Percentiles rank a stretch among this genome's conserved stretches.
These are phyloP conservation scores for Mortierella sp. DNA, from an alignment of 371 early-diverging fungal species.

Conservation along the genomic window DNA sequence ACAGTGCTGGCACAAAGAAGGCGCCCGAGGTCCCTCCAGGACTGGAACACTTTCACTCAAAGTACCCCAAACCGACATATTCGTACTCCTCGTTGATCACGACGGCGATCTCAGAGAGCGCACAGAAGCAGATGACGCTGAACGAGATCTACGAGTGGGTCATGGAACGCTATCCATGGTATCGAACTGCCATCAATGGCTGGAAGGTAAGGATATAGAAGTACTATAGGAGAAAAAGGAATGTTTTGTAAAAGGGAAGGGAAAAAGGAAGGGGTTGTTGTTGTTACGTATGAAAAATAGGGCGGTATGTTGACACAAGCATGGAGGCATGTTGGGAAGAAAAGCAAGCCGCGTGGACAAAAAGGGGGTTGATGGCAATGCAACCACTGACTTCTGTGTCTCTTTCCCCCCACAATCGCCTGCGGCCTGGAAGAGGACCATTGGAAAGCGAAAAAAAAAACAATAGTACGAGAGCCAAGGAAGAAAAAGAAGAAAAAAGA, in stretches of 20 bases:
- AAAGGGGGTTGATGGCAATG: slow-evolving; percentile 5
- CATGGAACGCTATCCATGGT: slow-evolving; percentile 84
- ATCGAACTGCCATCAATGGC: slow-evolving; percentile 78
- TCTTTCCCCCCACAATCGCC: slow-evolving; percentile 7
- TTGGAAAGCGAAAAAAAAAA: neutral
- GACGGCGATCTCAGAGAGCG: slow-evolving; percentile 86
- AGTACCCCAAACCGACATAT: slow-evolving; percentile 81
- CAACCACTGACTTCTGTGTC: neutral
- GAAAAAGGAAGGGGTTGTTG: neutral
- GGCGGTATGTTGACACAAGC: slow-evolving; percentile 2
- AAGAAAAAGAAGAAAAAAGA: slow-evolving; percentile 1
- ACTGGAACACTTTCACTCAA: slow-evolving; percentile 38
- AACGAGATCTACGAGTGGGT: slow-evolving; percentile 96
- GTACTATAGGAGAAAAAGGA: neutral
- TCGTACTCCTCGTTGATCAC: slow-evolving; percentile 95
- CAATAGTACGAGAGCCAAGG: neutral
- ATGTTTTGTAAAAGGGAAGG: neutral
- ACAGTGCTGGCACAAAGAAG: slow-evolving; percentile 19
- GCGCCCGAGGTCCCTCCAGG: slow-evolving; percentile 36
- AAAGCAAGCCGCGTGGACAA: slow-evolving; percentile 4
- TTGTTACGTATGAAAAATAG: too few species aligned
- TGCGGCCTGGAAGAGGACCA: neutral
- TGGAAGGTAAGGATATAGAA: slow-evolving; percentile 93
- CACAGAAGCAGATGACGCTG: slow-evolving; percentile 85
- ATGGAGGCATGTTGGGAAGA: neutral